Conservation (phyloP, 495 filamentous ascomycete genomes). For the Daldinia concentrica region DNA sequence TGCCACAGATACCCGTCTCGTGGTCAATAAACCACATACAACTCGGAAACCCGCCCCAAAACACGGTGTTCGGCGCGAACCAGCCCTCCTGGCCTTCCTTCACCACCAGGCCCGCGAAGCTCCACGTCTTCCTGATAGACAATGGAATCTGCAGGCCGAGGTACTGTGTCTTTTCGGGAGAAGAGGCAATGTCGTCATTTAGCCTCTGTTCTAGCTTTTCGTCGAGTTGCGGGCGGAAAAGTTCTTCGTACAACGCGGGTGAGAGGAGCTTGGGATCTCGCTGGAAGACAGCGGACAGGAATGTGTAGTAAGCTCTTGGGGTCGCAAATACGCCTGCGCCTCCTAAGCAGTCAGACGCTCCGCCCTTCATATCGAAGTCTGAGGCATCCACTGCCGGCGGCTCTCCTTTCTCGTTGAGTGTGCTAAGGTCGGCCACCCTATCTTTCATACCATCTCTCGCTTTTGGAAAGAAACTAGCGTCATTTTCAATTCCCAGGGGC, state of each 20-base stretch:
- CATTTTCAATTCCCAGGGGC: conserved; percentile 37
- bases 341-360: conserved; percentile 56
- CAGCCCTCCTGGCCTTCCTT: conserved; percentile 39
- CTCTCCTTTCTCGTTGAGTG: conserved; percentile 34
- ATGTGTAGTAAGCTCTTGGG: conserved; percentile 58
- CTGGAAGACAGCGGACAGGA: conserved; percentile 57
- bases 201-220: conserved; percentile 33
- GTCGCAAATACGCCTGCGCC: conserved; percentile 63
- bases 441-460: conserved; percentile 31
- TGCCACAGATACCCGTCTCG: conserved; percentile 30
- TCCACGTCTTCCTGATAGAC: conserved; percentile 30
- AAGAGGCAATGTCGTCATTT: conserved; percentile 26
- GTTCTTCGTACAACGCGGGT: conserved; percentile 53
- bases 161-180: conserved; percentile 4
- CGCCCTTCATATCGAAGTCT: conserved; percentile 22
- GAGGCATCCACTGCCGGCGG: conserved; percentile 29
- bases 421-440: conserved; percentile 42
- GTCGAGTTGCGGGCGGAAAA: conserved; percentile 63
- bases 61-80: conserved; percentile 15
- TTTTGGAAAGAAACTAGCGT: conserved; percentile 44
- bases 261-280: conserved; percentile 59
- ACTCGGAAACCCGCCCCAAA: conserved; percentile 32
- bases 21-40: conserved; percentile 36
- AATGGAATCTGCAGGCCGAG: conserved; percentile 24
- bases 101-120: conserved; percentile 40